Conservation (phyloP, 2,329 filamentous ascomycete genomes). For the Cordyceps fumosorosea region DNA sequence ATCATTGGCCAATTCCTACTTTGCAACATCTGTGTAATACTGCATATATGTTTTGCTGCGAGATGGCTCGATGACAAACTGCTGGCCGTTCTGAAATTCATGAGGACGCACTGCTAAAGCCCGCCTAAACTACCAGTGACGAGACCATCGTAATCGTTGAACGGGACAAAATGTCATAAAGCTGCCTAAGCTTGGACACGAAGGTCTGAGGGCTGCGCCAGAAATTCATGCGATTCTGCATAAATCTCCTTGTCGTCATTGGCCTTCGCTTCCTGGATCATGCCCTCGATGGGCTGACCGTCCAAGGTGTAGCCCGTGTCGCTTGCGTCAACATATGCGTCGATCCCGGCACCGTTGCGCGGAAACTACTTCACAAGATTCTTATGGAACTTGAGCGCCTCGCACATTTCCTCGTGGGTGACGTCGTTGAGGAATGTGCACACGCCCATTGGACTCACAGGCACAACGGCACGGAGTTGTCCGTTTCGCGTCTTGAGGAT, state of each 20-base stretch:
- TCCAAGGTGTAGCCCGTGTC: slow-evolving; percentile 54
- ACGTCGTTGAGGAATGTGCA: slow-evolving; percentile 67
- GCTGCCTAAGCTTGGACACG: not conserved
- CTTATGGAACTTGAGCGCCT: slow-evolving; percentile 57
- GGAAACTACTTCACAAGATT: slow-evolving; percentile 55
- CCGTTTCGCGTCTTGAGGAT: slow-evolving; percentile 68
- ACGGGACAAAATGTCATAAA: no score
- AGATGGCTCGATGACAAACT: no score
- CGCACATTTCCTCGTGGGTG: slow-evolving; percentile 52
- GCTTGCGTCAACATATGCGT: slow-evolving; percentile 62
- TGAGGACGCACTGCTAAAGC: no score
- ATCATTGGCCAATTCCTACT: no score
- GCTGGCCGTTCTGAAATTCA: no score
- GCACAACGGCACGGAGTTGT: slow-evolving; percentile 60
- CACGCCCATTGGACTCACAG: slow-evolving; percentile 54
- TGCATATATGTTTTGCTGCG: no score
- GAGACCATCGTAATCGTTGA: no score
- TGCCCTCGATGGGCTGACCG: slow-evolving; percentile 19
- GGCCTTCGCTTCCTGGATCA: not conserved
- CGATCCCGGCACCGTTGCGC: slow-evolving; percentile 57
- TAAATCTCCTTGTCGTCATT: not conserved
- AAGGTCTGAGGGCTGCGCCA: not conserved
- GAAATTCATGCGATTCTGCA: not conserved
- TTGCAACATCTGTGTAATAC: no score
- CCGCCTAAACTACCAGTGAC: no score